Evolutionary conservation across 805 yeast genomes (phyloP).

Genomic region (Priceomyces medius): DNA sequence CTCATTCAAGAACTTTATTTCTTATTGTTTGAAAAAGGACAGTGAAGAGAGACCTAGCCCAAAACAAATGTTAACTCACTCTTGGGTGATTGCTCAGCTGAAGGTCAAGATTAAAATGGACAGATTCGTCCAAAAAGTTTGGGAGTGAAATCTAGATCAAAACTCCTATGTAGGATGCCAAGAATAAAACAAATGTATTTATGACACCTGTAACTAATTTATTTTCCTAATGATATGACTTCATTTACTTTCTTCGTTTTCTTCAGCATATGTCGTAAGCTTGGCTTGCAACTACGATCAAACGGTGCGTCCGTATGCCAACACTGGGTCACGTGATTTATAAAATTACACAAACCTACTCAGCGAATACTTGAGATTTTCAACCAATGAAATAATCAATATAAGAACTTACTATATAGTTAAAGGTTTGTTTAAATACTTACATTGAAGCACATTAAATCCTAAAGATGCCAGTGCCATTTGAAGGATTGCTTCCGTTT

Average conservation of each 20-base stretch:
- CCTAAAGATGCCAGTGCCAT: conserved; percentile 44
- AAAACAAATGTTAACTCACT: conserved; percentile 87
- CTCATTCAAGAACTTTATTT: conserved; percentile 78
- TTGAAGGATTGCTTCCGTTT: conserved; percentile 47
- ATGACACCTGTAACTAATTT: too few relatives aligned
- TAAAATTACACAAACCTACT: not conserved
- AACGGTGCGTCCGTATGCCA: too few relatives aligned
- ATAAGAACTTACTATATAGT: not conserved
- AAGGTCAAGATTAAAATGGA: conserved; percentile 78
- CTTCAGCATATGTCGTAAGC: too few relatives aligned
- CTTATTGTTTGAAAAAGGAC: conserved; percentile 78
- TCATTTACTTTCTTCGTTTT: too few relatives aligned
- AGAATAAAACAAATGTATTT: too few relatives aligned
- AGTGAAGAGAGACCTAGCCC: conserved; percentile 85
- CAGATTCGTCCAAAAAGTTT: conserved; percentile 71
- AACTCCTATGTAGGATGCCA: too few relatives aligned
- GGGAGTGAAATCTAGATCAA: conserved; percentile 37
- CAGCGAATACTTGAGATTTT: not conserved
- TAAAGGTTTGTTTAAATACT: not conserved
- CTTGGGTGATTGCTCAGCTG: conserved; percentile 85
- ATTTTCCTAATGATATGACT: too few relatives aligned
- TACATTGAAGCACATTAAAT: not conserved
- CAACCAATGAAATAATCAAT: not conserved
- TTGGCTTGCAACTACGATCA: too few relatives aligned
- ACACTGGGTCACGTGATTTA: not conserved